Base-by-base conservation (phyloP, 768 basidiomycete species). In the Hebeloma cylindrosporum region DNA sequence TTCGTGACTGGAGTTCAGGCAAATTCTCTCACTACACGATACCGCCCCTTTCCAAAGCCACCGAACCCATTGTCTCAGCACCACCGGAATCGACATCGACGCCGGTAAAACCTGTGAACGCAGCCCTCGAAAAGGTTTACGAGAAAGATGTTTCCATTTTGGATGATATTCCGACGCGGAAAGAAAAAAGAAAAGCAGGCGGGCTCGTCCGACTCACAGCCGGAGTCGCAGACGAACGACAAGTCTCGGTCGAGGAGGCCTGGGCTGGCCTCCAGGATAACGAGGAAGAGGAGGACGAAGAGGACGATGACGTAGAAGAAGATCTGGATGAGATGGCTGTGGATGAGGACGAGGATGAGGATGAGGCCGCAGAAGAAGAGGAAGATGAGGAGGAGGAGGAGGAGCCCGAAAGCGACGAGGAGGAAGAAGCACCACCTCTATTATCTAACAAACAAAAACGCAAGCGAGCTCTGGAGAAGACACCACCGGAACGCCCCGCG, bases 1-100 rank as follows among this genome's bases (percentile, higher is more conserved):
- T 96, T 32, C 81, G 86, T 7, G 92, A 95, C 67, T 96, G 93
- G 93, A 80, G 73, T 47, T 74, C 72, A 5, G 84, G 85, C 40
- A 83, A 78, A 51, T 73, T 95, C 56, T 75, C 80, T 18, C 78
- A 85, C 48, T 93, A 87, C 66, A 81, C 85, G 4, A 63, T 71
- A 36, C 85, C 86, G 1, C 69, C 75, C 2, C 34, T 63, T 2
- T 48, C 47, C 23, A 33, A 47, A 8, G 33, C 53, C 25, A 30
- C 57, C n/a, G 13, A 47, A 8, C 22, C 48, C 22, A 33, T 43
- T 35, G 21, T 35, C 30, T 29, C 45, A 27, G 29, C 31, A 6
- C 14, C 45, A 22, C 37, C 44, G 17, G 30, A 47, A 34, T 45
- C 46, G 21, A 26, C 38, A 14, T 33, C 46, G n/a, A 39, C 17